Percentiles rank a stretch among this genome's conserved stretches.
Evolutionary conservation across 176 grass and related monocot genomes (phyloP).

Genomic region (Thalia dealbata): DNA sequence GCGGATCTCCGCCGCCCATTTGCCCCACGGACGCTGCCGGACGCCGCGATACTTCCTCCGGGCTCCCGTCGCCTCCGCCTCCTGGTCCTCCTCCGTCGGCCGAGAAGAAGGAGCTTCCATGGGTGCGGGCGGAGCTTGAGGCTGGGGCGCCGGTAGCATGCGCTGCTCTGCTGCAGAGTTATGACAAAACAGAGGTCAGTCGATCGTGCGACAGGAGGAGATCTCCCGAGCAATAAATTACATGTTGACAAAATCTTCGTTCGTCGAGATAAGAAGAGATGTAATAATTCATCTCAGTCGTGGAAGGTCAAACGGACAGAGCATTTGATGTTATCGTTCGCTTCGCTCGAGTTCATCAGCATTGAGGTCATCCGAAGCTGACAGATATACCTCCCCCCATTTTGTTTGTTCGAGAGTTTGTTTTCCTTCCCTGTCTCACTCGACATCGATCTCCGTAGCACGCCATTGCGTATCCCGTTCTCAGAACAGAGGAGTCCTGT

Average conservation of each 20-base stretch:
- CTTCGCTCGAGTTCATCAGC: background rate
- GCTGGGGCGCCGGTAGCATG: background rate
- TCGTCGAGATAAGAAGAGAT: too few species aligned
- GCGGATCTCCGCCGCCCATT: conserved; percentile 98
- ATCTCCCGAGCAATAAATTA: background rate
- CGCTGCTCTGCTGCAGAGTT: background rate
- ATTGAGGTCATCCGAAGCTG: background rate
- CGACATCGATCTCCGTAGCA: too few species aligned
- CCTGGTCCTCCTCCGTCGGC: conserved; percentile 8
- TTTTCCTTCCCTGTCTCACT: too few species aligned
- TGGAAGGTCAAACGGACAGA: background rate
- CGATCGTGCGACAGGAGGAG: too few species aligned
- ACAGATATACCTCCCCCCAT: too few species aligned
- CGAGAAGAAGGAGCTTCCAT: conserved; percentile 32
- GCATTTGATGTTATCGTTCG: too few species aligned
- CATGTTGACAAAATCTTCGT: too few species aligned
- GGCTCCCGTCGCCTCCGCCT: conserved; percentile 6
- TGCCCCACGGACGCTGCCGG: conserved; percentile 96
- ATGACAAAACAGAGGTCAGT: background rate
- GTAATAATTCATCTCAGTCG: too few species aligned
- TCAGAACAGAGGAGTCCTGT: background rate
- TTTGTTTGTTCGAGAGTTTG: too few species aligned
- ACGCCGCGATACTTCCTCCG: conserved; percentile 67
- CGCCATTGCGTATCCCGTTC: too few species aligned
- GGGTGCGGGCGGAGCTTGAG: background rate